These are phyloP conservation scores for Suhomyces emberorum DNA, from an alignment of 805 yeast genomes.

Conservation along the genomic window DNA sequence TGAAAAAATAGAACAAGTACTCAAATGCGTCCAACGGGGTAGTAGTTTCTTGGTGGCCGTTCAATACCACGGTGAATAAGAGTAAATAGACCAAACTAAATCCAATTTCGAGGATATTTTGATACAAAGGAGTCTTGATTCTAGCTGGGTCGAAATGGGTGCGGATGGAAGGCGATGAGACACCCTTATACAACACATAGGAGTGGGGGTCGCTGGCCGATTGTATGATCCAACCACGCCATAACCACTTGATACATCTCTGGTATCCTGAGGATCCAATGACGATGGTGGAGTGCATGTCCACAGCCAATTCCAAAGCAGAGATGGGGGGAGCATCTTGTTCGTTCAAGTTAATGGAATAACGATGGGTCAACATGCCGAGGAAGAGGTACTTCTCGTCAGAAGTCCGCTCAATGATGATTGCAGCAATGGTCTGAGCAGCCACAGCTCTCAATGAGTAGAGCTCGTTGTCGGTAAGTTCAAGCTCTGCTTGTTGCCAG, in stretches of 20 bases:
- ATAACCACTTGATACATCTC: slow-evolving; percentile 81
- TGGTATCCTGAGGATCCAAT: slow-evolving; percentile 82
- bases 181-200: slow-evolving; percentile 61
- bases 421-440: slow-evolving; percentile 72
- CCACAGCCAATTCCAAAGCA: slow-evolving; percentile 83
- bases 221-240: slow-evolving; percentile 93
- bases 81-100: slow-evolving; percentile 62
- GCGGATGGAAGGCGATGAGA: slow-evolving; percentile 49
- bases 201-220: slow-evolving; percentile 64
- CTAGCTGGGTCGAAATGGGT: slow-evolving; percentile 80
- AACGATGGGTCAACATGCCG: slow-evolving; percentile 75
- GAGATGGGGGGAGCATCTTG: slow-evolving; percentile 61
- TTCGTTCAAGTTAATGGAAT: slow-evolving; percentile 60
- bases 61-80: slow-evolving; percentile 62
- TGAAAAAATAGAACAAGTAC: slow-evolving; percentile 56
- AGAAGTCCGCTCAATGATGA: slow-evolving; percentile 59
- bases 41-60: slow-evolving; percentile 46
- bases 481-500: slow-evolving; percentile 51
- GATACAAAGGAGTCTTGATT: slow-evolving; percentile 81
- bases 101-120: slow-evolving; percentile 65
- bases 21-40: slow-evolving; percentile 45
- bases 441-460: slow-evolving; percentile 58
- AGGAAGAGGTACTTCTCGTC: slow-evolving; percentile 64
- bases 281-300: slow-evolving; percentile 72
- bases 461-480: slow-evolving; percentile 66